Percentiles rank a stretch among this genome's conserved stretches.
Conservation (phyloP, 345 rosid species). For the Anacardium occidentale region DNA sequence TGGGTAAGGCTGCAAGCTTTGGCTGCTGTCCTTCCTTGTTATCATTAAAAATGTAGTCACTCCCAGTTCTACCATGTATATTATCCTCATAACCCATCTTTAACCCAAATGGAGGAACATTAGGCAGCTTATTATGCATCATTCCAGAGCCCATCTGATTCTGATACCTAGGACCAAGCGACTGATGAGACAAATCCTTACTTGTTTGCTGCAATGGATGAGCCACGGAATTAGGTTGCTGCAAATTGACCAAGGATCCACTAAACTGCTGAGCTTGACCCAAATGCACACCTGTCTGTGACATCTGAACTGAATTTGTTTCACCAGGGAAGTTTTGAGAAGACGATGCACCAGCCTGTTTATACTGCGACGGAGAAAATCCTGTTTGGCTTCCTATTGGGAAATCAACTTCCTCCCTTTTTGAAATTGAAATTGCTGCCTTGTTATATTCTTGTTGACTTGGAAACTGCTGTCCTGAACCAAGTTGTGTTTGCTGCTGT, state of each 20-base stretch:
- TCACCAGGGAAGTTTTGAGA: conserved; percentile 53
- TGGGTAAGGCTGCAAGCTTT: conserved; percentile 51
- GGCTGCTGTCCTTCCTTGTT: conserved; percentile 70
- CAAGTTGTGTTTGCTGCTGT: conserved; percentile 49
- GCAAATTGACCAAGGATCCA: conserved; percentile 52
- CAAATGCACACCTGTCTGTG: conserved; percentile 44
- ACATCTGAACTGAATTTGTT: conserved; percentile 38
- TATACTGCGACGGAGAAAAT: conserved; percentile 63
- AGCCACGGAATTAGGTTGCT: conserved; percentile 38
- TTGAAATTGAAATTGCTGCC: conserved; percentile 37
- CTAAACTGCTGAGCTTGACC: conserved; percentile 57
- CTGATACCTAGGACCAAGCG: conserved; percentile 53
- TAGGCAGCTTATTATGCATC: conserved; percentile 56
- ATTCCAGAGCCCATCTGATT: conserved; percentile 49
- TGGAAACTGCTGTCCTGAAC: conserved; percentile 50
- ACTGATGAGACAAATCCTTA: conserved; percentile 53
- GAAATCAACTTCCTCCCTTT: conserved; percentile 61
- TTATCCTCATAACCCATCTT: conserved; percentile 52
- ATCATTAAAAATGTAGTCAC: conserved; percentile 45
- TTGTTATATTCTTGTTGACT: conserved; percentile 50
- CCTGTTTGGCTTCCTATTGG: conserved; percentile 52
- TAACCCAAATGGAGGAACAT: conserved; percentile 45
- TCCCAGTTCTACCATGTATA: conserved; percentile 57
- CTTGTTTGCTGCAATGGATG: conserved; percentile 60
- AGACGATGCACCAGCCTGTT: conserved; percentile 46